Percentiles rank a stretch among this genome's conserved stretches.
Conservation (phyloP, 2,329 filamentous ascomycete genomes). For the Alternaria gaisen region DNA sequence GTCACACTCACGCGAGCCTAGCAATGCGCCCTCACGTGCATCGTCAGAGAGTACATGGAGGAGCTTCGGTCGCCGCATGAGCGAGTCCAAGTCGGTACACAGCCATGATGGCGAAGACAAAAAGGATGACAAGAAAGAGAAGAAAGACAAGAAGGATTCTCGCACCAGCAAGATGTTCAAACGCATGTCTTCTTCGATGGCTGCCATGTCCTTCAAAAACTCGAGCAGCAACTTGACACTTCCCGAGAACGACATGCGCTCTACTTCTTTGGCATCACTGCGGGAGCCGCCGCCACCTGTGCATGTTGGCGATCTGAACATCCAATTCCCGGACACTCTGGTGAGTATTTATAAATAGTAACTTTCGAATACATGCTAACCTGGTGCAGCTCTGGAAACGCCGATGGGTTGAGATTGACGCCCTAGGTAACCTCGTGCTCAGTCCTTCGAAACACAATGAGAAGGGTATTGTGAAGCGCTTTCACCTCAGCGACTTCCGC, state of each 20-base stretch:
- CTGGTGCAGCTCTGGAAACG: slow-evolving; percentile 81
- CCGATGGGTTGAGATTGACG: slow-evolving; percentile 85
- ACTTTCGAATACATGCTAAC: slow-evolving; percentile 11
- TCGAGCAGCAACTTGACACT: slow-evolving; percentile 51
- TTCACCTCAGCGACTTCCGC: slow-evolving; percentile 85
- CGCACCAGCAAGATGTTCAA: slow-evolving; percentile 71
- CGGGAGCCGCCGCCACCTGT: slow-evolving; percentile 64
- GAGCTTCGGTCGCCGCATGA: slow-evolving; percentile 48
- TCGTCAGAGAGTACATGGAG: slow-evolving; percentile 54
- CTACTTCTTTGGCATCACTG: slow-evolving; percentile 39
- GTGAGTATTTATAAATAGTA: slow-evolving; percentile 44
- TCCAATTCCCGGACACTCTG: slow-evolving; percentile 95
- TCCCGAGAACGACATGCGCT: slow-evolving; percentile 49
- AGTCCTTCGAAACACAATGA: slow-evolving; percentile 72
- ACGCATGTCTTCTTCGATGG: slow-evolving; percentile 70
- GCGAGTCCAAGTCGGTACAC: slow-evolving; percentile 46
- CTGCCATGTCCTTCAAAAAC: slow-evolving; percentile 62
- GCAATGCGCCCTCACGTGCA: slow-evolving; percentile 42
- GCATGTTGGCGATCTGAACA: slow-evolving; percentile 88
- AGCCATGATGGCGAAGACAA: slow-evolving; percentile 52
- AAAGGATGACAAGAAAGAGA: slow-evolving; percentile 56
- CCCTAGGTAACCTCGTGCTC: slow-evolving; percentile 82
- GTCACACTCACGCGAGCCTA: slow-evolving; percentile 44
- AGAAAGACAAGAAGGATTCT: slow-evolving; percentile 63
- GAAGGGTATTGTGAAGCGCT: slow-evolving; percentile 75